Base-by-base conservation (phyloP, 768 basidiomycete genomes). In the Bullera alba region DNA sequence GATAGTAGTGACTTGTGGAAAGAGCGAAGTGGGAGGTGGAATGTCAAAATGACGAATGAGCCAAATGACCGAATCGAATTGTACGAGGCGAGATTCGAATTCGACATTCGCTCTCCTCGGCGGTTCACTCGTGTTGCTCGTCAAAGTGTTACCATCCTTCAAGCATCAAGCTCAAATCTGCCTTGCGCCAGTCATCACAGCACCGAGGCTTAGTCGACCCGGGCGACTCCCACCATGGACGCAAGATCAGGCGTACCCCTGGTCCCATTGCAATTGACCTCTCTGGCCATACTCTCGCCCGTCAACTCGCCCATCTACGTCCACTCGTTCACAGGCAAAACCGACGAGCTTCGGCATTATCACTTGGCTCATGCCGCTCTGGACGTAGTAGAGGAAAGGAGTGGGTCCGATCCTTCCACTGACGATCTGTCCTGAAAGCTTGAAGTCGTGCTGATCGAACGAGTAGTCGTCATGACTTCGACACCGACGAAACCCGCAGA, bases 321-420 rank as follows among this genome's bases (percentile, higher is more conserved):
- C 1, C 70, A 68, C 29, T 64, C 61, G 2, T 72, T 68, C 46
- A 69, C 70, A 2, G 65, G 65, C 2, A 36, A 51, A 30, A 38
- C 55, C 25, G 70, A 72, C 51, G 63, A 66, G 35, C 39, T 72
- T 52, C 38, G 70, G 57, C 69, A 72, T 52, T 61, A 66, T 51
- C 70, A 72, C 41, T 43, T 69, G 4, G 60, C 63, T 17, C 68
- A 69, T 54, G 66, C 70, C 28, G 65, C 67, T 21, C 54, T 72
- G 35, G 70, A 72, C 48, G 64, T 72, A 8, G 63, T 72, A 10
- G 70, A 72, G 45, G 70, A 72, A 38, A 46, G 64, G 45, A 67
- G 70, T 72, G 52, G 54, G 70, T 62, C 4, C 25, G 6, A 15
- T 27, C 50, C 43, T 46, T 42, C 10, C 5, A 8, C 15, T 48